A percentile compares a stretch with the other conserved stretches of the same genome.
These are phyloP conservation scores for Colletotrichum orbiculare DNA, from an alignment of 2,329 filamentous ascomycete genomes.

Conservation along the genomic window DNA sequence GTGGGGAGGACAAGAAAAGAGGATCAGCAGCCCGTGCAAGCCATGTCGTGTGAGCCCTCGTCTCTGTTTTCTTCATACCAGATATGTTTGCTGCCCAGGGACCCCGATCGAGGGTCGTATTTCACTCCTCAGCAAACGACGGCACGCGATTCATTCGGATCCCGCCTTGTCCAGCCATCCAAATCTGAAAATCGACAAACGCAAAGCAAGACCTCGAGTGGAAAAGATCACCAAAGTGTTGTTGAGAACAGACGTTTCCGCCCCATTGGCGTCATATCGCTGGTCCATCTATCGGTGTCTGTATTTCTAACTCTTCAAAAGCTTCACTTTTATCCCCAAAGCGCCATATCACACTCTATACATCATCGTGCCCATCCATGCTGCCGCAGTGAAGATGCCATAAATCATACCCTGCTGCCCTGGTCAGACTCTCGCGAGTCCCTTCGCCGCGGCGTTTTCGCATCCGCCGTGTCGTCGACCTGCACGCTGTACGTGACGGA, in stretches of 20 bases:
- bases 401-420: background rate
- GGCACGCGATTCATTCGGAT: too few species aligned
- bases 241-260: too few species aligned
- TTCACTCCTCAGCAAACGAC: too few species aligned
- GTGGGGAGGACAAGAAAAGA: background rate
- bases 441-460: background rate
- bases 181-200: too few species aligned
- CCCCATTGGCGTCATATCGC: too few species aligned
- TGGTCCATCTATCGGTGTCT: too few species aligned
- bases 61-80: background rate
- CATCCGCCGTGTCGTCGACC: slow-evolving; percentile 44
- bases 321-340: background rate
- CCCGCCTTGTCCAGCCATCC: too few species aligned
- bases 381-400: background rate
- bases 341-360: background rate
- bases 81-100: background rate
- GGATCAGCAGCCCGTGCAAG: slow-evolving; percentile 27
- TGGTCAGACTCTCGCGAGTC: slow-evolving; percentile 14
- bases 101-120: slow-evolving; percentile 11
- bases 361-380: background rate
- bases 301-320: too few species aligned
- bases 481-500: slow-evolving; percentile 55
- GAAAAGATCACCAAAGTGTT: too few species aligned
- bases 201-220: too few species aligned
- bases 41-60: background rate